A percentile compares a stretch with the other conserved stretches of the same genome.
These are phyloP conservation scores for Neckera pumila DNA, from an alignment of 225 moss, liverwort and hornwort species.

Conservation along the genomic window DNA sequence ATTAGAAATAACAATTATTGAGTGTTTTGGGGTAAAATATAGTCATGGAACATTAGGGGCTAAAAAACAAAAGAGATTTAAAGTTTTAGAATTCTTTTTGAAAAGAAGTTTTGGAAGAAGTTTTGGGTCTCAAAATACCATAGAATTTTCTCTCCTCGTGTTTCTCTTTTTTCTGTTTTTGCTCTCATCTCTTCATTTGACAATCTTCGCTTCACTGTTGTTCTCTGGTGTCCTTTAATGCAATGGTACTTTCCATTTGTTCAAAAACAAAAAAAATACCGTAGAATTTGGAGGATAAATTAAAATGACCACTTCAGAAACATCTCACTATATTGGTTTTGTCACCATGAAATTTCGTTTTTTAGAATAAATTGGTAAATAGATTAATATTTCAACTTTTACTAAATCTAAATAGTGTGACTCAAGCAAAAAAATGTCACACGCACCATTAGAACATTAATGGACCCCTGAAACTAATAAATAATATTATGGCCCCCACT, in stretches of 20 bases:
- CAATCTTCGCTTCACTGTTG: no score
- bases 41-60: background rate
- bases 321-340: background rate
- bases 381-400: background rate
- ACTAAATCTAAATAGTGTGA: background rate
- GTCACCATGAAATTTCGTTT: background rate
- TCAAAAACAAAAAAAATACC: no score
- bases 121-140: background rate
- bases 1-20: background rate
- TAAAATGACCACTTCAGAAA: background rate
- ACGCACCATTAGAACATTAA: background rate
- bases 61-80: background rate
- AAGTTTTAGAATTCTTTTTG: background rate
- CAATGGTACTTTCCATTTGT: no score
- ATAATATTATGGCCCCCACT: background rate
- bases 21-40: background rate
- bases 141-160: no score
- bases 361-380: background rate
- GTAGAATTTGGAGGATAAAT: background rate
- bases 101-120: background rate
- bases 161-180: no score
- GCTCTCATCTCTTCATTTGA: no score
- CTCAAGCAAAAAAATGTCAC: background rate
- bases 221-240: no score
- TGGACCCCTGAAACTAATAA: background rate